Conservation (phyloP, 441 rosid genomes). For the Raphanus hybrid region DNA sequence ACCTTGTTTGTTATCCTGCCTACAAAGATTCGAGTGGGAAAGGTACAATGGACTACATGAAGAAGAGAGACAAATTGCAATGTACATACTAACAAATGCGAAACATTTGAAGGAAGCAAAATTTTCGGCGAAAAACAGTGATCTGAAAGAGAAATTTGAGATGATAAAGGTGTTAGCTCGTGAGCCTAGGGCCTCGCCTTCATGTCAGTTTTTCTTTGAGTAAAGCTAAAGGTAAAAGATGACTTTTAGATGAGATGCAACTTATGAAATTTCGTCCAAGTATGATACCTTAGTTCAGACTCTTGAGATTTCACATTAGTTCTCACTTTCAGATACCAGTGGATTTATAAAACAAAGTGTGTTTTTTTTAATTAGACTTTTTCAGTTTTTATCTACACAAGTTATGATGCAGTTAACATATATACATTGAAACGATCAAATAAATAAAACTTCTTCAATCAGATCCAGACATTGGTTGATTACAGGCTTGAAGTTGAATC, state of each 20-base stretch:
- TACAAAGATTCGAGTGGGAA: constrained; percentile 25
- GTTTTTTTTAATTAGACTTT: neutral
- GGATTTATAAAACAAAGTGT: constrained; percentile 4
- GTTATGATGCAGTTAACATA: constrained; percentile 22
- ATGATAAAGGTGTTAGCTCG: constrained; percentile 24
- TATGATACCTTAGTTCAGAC: neutral
- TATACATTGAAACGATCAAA: constrained; percentile 19
- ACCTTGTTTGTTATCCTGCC: constrained; percentile 15
- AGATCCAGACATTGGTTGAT: constrained; percentile 45
- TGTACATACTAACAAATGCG: constrained; percentile 26
- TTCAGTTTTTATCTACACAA: constrained; percentile 24
- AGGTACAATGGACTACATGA: constrained; percentile 26
- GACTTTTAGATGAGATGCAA: no score
- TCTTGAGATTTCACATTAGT: neutral
- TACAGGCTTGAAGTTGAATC: constrained; percentile 57
- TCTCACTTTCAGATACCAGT: neutral
- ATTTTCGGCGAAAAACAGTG: constrained; percentile 1
- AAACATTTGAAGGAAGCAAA: constrained; percentile 21
- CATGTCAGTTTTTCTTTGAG: neutral
- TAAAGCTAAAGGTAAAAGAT: no score
- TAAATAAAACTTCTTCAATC: constrained; percentile 13
- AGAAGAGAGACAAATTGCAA: constrained; percentile 33
- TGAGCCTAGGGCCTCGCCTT: constrained; percentile 29
- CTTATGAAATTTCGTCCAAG: neutral
- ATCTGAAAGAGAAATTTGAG: neutral